These are phyloP conservation scores for Plenodomus biglobosus DNA, from an alignment of 2,329 filamentous ascomycete genomes.

Conservation along the genomic window DNA sequence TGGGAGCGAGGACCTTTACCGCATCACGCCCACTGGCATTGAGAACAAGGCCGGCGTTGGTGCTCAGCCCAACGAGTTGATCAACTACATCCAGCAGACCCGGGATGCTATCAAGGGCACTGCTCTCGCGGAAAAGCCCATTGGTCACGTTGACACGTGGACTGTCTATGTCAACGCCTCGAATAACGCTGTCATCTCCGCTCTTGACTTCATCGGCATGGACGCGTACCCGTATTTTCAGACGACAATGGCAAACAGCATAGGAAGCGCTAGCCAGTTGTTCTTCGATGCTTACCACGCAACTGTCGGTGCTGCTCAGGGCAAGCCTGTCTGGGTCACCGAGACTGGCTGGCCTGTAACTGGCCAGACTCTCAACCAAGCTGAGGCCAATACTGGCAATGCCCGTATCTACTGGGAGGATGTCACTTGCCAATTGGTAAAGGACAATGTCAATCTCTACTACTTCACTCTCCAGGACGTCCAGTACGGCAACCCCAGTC, in stretches of 20 bases:
- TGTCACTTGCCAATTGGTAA: slow-evolving; percentile 71
- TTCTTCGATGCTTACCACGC: slow-evolving; percentile 68
- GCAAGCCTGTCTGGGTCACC: slow-evolving; percentile 80
- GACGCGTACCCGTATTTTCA: slow-evolving; percentile 87
- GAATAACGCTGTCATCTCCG: slow-evolving; percentile 70
- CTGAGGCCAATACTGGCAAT: slow-evolving; percentile 65
- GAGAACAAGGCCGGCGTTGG: slow-evolving; percentile 64
- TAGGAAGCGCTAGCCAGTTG: slow-evolving; percentile 64
- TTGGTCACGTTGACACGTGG: slow-evolving; percentile 92
- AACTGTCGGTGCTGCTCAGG: slow-evolving; percentile 60
- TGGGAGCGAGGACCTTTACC: slow-evolving; percentile 73
- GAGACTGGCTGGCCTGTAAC: slow-evolving; percentile 86
- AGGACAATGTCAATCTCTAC: slow-evolving; percentile 56
- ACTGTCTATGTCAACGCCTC: slow-evolving; percentile 66
- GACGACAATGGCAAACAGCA: slow-evolving; percentile 56
- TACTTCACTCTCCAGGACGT: slow-evolving; percentile 79
- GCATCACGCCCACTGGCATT: slow-evolving; percentile 67
- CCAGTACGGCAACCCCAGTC: slow-evolving; percentile 59
- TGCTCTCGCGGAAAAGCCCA: slow-evolving; percentile 56
- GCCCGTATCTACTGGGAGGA: slow-evolving; percentile 79
- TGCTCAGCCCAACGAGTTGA: slow-evolving; percentile 61
- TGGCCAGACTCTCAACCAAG: slow-evolving; percentile 62
- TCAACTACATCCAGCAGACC: slow-evolving; percentile 70
- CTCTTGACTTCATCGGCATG: slow-evolving; percentile 77
- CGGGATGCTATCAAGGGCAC: slow-evolving; percentile 66